Conservation (phyloP, 2,329 filamentous ascomycete species). For the Cladosporium sp. region DNA sequence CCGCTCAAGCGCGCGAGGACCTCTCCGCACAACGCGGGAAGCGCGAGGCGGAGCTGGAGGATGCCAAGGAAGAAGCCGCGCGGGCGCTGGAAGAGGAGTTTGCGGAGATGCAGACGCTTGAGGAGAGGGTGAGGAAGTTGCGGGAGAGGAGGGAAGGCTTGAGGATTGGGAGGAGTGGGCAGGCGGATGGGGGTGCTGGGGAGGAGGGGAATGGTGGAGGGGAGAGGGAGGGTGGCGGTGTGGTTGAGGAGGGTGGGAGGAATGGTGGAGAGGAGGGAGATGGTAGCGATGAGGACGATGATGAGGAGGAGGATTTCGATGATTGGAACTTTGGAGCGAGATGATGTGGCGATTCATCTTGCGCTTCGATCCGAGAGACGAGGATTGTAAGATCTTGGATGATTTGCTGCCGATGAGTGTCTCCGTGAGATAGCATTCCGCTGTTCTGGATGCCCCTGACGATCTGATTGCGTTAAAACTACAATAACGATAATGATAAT, state of each 20-base stretch:
- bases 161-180: slow-evolving; percentile 20
- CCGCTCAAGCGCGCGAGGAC: slow-evolving; percentile 43
- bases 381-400: no score
- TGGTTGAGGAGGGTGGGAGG: no score
- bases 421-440: no score
- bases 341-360: no score
- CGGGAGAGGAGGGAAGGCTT: slow-evolving; percentile 44
- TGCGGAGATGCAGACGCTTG: slow-evolving; percentile 47
- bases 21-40: slow-evolving; percentile 39
- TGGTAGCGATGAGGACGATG: neutral
- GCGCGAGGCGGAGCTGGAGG: slow-evolving; percentile 43
- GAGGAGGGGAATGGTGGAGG: neutral
- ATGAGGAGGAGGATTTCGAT: neutral
- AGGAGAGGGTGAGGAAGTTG: slow-evolving; percentile 41
- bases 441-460: no score
- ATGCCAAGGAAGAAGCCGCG: slow-evolving; percentile 45
- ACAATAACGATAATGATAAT: no score
- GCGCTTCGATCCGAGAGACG: no score
- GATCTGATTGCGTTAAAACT: no score
- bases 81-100: slow-evolving; percentile 45
- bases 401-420: no score
- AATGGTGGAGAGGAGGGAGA: no score
- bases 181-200: neutral
- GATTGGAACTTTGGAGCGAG: neutral
- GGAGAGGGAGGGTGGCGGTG: no score